These are phyloP conservation scores for Ceriops decandra DNA, from an alignment of 345 rosid species.

Conservation along the genomic window DNA sequence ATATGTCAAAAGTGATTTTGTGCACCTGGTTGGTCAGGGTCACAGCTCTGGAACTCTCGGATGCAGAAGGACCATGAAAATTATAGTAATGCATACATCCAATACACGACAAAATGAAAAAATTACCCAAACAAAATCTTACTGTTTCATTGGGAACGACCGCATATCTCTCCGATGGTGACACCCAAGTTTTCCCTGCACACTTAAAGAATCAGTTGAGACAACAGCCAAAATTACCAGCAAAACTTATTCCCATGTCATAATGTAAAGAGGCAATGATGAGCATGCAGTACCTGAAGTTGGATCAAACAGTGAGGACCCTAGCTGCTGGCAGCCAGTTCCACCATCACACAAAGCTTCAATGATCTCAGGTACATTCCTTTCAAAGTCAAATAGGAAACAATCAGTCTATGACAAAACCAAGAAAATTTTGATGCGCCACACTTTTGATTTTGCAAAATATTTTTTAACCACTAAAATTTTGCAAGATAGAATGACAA, in stretches of 20 bases:
- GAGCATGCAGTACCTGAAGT: slow-evolving; percentile 52
- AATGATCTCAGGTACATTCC: slow-evolving; percentile 72
- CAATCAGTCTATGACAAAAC: neutral
- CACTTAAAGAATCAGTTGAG: slow-evolving; percentile 11
- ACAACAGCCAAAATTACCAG: neutral
- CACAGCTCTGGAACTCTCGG: too few relatives aligned
- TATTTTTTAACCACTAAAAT: neutral
- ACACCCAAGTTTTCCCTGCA: slow-evolving; percentile 83
- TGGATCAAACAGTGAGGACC: slow-evolving; percentile 58
- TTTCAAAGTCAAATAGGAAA: slow-evolving; percentile 15
- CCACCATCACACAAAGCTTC: slow-evolving; percentile 81
- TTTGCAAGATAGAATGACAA: neutral
- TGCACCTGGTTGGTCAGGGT: too few relatives aligned
- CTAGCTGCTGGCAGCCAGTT: slow-evolving; percentile 66
- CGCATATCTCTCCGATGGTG: slow-evolving; percentile 87
- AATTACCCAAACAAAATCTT: slow-evolving; percentile 23
- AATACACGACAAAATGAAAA: neutral
- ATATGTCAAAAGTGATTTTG: too few relatives aligned
- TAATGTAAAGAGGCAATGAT: neutral
- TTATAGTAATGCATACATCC: too few relatives aligned
- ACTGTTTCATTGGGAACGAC: slow-evolving; percentile 88
- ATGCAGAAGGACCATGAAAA: too few relatives aligned
- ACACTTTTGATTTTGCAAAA: neutral
- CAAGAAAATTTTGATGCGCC: neutral
- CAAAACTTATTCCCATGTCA: neutral